Conservation (phyloP, 2,329 filamentous ascomycete species). For the Orbilia blumenaviensis region DNA sequence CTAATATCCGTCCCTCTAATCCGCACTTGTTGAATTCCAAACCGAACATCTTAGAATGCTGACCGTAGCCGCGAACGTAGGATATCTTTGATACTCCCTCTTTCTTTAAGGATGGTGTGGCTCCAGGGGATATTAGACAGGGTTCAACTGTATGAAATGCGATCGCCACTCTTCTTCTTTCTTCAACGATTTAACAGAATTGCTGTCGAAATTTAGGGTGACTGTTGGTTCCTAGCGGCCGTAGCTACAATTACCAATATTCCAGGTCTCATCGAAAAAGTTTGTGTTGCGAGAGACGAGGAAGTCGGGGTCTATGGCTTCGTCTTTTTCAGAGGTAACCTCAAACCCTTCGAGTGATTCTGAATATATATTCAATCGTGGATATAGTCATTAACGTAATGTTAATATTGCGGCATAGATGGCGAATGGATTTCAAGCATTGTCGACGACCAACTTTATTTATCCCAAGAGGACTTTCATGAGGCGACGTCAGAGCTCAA, state of each 20-base stretch:
- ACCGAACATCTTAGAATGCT: slow-evolving; percentile 63
- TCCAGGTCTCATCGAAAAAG: slow-evolving; percentile 73
- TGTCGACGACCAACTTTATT: slow-evolving; percentile 87
- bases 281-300: slow-evolving; percentile 78
- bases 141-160: slow-evolving; percentile 62
- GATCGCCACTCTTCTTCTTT: neutral
- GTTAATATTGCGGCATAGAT: too few relatives aligned
- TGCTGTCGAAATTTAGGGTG: slow-evolving; percentile 67
- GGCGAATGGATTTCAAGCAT: slow-evolving; percentile 93
- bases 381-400: too few relatives aligned
- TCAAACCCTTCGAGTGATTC: neutral
- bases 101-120: slow-evolving; percentile 81
- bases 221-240: slow-evolving; percentile 87
- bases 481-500: slow-evolving; percentile 61
- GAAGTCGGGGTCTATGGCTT: slow-evolving; percentile 84
- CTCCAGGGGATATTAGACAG: slow-evolving; percentile 80
- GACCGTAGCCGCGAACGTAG: slow-evolving; percentile 68
- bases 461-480: slow-evolving; percentile 79
- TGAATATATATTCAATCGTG: too few relatives aligned
- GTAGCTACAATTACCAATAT: slow-evolving; percentile 80
- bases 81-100: slow-evolving; percentile 80
- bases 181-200: neutral
- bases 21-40: too few relatives aligned
- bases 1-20: too few relatives aligned
- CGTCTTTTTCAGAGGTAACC: slow-evolving; percentile 76